Evolutionary conservation across 495 filamentous ascomycete species (phyloP).

Genomic region (Stereocaulon alpinum): DNA sequence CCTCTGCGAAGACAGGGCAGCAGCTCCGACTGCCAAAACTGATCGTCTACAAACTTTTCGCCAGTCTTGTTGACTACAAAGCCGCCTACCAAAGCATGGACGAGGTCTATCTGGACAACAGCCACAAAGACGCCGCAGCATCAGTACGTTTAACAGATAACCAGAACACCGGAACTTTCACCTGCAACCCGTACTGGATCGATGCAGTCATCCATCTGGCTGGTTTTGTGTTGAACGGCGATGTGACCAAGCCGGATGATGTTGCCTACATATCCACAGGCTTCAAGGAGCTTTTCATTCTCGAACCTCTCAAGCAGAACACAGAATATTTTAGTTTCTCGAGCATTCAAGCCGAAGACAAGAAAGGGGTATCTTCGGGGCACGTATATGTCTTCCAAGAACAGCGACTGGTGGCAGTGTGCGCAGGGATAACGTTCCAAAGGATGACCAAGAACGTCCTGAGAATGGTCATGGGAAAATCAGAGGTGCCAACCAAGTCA

Average conservation of each 20-base stretch:
- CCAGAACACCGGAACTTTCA: constrained; percentile 49
- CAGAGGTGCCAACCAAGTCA: no score
- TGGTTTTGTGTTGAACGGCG: constrained; percentile 43
- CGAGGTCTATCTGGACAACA: constrained; percentile 62
- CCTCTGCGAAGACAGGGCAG: neutral
- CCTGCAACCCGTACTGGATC: constrained; percentile 59
- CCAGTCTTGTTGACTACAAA: constrained; percentile 33
- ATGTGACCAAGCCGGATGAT: neutral
- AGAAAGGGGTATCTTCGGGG: constrained; percentile 35
- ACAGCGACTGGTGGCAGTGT: constrained; percentile 34
- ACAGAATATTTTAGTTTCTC: constrained; percentile 49
- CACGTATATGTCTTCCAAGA: constrained; percentile 49
- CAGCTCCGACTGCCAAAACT: constrained; percentile 3
- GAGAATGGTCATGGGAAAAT: no score
- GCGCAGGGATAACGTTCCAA: constrained; percentile 42
- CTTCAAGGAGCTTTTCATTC: constrained; percentile 36
- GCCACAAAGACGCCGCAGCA: constrained; percentile 57
- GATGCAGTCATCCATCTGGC: constrained; percentile 49
- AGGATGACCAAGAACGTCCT: constrained; percentile 42
- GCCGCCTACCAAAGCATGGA: constrained; percentile 49
- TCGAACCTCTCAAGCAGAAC: constrained; percentile 29
- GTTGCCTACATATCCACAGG: constrained; percentile 33
- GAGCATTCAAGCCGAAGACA: constrained; percentile 31
- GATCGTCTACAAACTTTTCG: constrained; percentile 41
- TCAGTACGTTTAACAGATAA: constrained; percentile 51